These are phyloP conservation scores for Russula abietina DNA, from an alignment of 768 basidiomycete genomes.

Conservation along the genomic window DNA sequence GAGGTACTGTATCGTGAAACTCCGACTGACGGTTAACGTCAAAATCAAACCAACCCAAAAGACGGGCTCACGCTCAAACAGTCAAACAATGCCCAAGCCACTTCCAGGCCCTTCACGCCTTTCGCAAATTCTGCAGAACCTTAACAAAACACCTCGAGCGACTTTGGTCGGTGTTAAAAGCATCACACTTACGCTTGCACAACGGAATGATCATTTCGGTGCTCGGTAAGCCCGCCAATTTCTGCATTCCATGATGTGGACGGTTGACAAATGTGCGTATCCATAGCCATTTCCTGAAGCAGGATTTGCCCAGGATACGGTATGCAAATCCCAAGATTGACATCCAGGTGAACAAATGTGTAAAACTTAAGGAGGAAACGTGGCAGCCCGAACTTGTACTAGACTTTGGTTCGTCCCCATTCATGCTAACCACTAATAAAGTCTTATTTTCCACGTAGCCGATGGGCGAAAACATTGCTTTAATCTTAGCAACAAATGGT, in stretches of 20 bases:
- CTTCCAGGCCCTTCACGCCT: constrained; percentile 49
- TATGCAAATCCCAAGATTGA: constrained; percentile 65
- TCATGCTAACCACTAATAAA: neutral
- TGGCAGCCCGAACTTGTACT: constrained; percentile 60
- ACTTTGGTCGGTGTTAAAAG: constrained; percentile 43
- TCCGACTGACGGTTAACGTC: no score
- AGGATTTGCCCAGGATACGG: constrained; percentile 71
- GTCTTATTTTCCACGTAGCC: constrained; percentile 32
- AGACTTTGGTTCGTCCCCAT: constrained; percentile 51
- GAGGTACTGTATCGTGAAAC: no score
- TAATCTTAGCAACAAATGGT: constrained; percentile 62
- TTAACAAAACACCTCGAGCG: constrained; percentile 49
- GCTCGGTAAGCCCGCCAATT: constrained; percentile 46
- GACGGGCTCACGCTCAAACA: neutral
- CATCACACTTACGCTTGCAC: constrained; percentile 51
- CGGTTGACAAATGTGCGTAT: neutral
- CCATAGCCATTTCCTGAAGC: constrained; percentile 68
- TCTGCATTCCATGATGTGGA: neutral
- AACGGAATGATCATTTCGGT: constrained; percentile 66
- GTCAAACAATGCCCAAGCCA: constrained; percentile 10
- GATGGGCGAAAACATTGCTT: constrained; percentile 45
- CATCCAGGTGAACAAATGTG: constrained; percentile 51
- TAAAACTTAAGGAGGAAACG: constrained; percentile 46
- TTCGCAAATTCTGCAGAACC: constrained; percentile 44
- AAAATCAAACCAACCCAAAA: constrained; percentile 1